Evolutionary conservation across 2,329 filamentous ascomycete species (phyloP).

Genomic region (Exophiala dermatitidis): DNA sequence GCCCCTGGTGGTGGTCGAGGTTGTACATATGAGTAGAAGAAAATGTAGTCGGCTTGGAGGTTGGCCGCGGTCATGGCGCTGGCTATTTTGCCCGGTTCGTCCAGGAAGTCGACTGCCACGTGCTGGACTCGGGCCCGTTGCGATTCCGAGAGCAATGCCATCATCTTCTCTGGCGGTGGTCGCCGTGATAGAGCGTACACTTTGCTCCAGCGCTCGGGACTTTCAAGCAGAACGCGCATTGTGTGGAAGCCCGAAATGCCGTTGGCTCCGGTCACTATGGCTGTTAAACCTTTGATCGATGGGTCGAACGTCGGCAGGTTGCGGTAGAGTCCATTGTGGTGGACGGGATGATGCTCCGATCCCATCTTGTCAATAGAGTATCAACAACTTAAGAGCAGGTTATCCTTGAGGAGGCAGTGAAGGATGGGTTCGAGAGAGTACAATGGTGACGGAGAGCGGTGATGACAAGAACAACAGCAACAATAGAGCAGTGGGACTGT

Average conservation of each 20-base stretch:
- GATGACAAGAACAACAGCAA: no score
- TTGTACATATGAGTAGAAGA: constrained; percentile 52
- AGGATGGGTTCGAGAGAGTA: no score
- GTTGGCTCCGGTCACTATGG: constrained; percentile 49
- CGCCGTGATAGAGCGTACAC: constrained; percentile 46
- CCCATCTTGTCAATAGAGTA: constrained; percentile 20
- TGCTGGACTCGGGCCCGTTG: constrained; percentile 38
- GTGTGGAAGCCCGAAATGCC: constrained; percentile 49
- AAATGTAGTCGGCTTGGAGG: constrained; percentile 38
- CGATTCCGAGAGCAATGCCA: constrained; percentile 32
- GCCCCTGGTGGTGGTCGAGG: constrained; percentile 40
- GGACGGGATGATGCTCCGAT: constrained; percentile 24
- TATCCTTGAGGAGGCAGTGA: no score
- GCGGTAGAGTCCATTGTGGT: constrained; percentile 42
- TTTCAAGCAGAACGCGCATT: constrained; percentile 42
- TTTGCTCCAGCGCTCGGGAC: constrained; percentile 44
- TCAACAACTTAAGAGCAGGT: no score
- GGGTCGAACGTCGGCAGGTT: constrained; percentile 44
- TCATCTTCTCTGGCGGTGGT: constrained; percentile 34
- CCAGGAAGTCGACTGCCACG: constrained; percentile 35
- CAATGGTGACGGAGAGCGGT: no score
- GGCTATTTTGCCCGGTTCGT: constrained; percentile 30
- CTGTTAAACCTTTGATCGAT: constrained; percentile 40
- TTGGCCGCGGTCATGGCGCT: constrained; percentile 20
- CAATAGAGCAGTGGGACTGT: no score